phyloP scores from a whole-genome alignment of 1,139 yeast genomes.

The Geotrichum carabidarum region DNA sequence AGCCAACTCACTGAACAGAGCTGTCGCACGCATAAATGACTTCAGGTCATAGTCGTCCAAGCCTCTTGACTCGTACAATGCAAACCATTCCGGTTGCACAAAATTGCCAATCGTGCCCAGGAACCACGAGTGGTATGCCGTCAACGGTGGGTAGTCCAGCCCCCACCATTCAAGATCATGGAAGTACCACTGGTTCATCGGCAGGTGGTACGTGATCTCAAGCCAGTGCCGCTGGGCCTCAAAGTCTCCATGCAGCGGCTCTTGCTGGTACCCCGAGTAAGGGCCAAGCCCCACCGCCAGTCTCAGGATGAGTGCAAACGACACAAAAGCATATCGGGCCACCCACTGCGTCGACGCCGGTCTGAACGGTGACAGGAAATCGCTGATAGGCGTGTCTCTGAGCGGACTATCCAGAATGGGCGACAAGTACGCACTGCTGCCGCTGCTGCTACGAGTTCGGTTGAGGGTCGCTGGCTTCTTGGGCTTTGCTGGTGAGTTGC shows the following conservation, averaged over 20 bases:
- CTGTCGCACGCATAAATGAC: constrained; percentile 79
- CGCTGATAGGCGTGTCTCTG: constrained; percentile 48
- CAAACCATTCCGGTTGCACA: constrained; percentile 70
- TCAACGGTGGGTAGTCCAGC: constrained; percentile 92
- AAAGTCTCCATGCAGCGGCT: constrained; percentile 90
- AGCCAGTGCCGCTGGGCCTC: constrained; percentile 99
- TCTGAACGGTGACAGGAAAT: constrained; percentile 55
- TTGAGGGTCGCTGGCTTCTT: not conserved
- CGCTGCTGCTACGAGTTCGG: not conserved
- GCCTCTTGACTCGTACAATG: constrained; percentile 67
- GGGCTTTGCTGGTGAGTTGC: not conserved
- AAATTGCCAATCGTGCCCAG: constrained; percentile 65
- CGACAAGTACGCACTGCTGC: not conserved
- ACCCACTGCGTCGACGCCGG: constrained; percentile 87
- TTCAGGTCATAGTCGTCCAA: constrained; percentile 61
- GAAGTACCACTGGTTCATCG: constrained; percentile 76
- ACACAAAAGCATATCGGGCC: constrained; percentile 69
- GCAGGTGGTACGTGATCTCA: constrained; percentile 77
- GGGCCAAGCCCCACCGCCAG: constrained; percentile 87
- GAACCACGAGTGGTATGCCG: constrained; percentile 86
- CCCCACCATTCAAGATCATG: constrained; percentile 94
- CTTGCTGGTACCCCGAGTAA: constrained; percentile 51
- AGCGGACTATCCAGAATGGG: constrained; percentile 20
- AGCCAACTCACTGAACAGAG: constrained; percentile 65
- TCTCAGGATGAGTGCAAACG: constrained; percentile 70